Percentiles rank a stretch among this genome's conserved stretches.
Conservation (phyloP, 148 eudicot species). For the Cornus controversa region DNA sequence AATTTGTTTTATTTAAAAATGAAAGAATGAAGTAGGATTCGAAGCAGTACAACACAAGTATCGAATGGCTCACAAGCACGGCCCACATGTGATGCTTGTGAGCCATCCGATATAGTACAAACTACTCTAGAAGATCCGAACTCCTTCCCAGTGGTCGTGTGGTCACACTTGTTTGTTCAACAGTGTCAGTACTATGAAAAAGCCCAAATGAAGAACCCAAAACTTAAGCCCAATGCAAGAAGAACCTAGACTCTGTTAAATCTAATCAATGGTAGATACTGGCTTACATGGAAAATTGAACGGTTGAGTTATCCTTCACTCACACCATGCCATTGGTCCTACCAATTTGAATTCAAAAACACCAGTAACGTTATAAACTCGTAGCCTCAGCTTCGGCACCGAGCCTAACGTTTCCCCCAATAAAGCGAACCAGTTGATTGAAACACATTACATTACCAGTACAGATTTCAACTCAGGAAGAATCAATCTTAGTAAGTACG, state of each 20-base stretch:
- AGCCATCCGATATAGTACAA: no score
- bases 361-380: background rate
- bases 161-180: no score
- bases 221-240: background rate
- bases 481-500: background rate
- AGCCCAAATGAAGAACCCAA: background rate
- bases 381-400: background rate
- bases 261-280: background rate
- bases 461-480: background rate
- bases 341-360: conserved; percentile 28
- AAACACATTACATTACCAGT: background rate
- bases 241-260: background rate
- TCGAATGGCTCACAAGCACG: no score
- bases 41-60: no score
- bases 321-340: background rate
- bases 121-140: no score
- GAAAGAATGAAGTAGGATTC: no score
- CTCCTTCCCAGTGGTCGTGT: no score
- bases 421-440: background rate
- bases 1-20: no score
- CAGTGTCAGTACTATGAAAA: background rate
- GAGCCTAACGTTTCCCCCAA: background rate
- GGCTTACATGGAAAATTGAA: background rate
- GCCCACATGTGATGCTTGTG: no score
- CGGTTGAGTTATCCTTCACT: background rate